Evolutionary conservation across 352 stramenopile species (phyloP).

Genomic region (Paralagenidium karlingii): DNA sequence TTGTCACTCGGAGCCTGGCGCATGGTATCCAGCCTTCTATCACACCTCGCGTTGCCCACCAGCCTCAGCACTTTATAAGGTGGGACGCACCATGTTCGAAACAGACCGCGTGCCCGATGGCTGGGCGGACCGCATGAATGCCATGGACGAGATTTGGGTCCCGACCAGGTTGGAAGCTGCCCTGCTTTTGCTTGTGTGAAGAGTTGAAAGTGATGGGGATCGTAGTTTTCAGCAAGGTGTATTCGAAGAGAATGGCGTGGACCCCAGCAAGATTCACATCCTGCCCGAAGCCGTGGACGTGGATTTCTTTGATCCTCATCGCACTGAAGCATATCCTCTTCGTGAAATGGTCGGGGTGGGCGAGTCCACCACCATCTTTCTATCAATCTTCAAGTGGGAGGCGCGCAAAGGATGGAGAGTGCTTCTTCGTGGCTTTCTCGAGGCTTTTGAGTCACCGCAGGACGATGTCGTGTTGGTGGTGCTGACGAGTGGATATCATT

Average conservation of each 20-base stretch:
- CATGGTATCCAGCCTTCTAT: constrained; percentile 78
- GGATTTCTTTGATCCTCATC: constrained; percentile 73
- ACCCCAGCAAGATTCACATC: constrained; percentile 39
- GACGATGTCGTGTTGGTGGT: constrained; percentile 74
- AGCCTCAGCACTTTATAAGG: constrained; percentile 22
- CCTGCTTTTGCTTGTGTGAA: not conserved
- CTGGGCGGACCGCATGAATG: constrained; percentile 80
- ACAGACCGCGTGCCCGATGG: constrained; percentile 86
- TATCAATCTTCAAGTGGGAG: constrained; percentile 93
- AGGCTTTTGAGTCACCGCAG: constrained; percentile 33
- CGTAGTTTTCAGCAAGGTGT: constrained; percentile 62
- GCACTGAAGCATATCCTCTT: not conserved
- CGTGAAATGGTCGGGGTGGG: constrained; percentile 13
- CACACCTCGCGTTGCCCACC: constrained; percentile 57
- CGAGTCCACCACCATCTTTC: constrained; percentile 56
- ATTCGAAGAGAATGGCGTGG: constrained; percentile 51
- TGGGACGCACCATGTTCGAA: constrained; percentile 93
- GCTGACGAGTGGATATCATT: constrained; percentile 84
- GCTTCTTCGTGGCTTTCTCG: constrained; percentile 76
- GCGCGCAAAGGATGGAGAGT: constrained; percentile 85
- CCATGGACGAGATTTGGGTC: constrained; percentile 91
- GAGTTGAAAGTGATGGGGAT: not conserved
- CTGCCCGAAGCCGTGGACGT: constrained; percentile 84
- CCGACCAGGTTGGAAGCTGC: constrained; percentile 33
- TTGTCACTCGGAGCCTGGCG: constrained; percentile 89